These are phyloP conservation scores for Penicillium corylophilum DNA, from an alignment of 2,329 filamentous ascomycete genomes.

Conservation along the genomic window DNA sequence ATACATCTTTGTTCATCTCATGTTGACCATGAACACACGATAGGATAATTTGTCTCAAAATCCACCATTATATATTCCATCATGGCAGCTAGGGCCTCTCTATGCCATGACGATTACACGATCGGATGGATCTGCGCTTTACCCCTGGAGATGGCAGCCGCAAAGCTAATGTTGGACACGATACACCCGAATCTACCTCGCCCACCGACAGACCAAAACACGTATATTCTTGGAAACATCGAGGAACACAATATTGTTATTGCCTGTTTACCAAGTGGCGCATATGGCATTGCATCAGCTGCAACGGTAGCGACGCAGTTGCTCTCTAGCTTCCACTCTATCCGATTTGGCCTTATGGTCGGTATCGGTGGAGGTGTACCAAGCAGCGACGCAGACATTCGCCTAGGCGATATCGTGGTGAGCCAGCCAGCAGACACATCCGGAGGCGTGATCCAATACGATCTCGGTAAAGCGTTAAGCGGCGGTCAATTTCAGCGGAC, in stretches of 20 bases:
- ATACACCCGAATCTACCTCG: conserved; percentile 8
- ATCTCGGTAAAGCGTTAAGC: too few species aligned
- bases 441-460: not conserved
- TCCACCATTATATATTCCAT: too few species aligned
- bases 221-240: conserved; percentile 17
- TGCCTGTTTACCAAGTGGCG: conserved; percentile 12
- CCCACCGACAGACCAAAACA: conserved; percentile 10
- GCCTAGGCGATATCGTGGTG: conserved; percentile 14
- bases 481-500: not conserved
- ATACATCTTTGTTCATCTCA: too few species aligned
- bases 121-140: conserved; percentile 21
- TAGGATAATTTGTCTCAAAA: too few species aligned
- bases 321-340: conserved; percentile 17
- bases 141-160: conserved; percentile 21
- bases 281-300: conserved; percentile 10
- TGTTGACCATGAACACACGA: too few species aligned
- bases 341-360: conserved; percentile 19
- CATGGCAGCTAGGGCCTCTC: too few species aligned
- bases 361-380: conserved; percentile 20
- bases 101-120: conserved; percentile 13
- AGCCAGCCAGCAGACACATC: too few species aligned
- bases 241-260: conserved; percentile 19
- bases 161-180: conserved; percentile 21
- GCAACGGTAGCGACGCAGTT: conserved; percentile 11
- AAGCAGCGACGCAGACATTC: conserved; percentile 1